Base-by-base conservation (phyloP, 2,329 filamentous ascomycete genomes). In the Thielaviopsis populi region DNA sequence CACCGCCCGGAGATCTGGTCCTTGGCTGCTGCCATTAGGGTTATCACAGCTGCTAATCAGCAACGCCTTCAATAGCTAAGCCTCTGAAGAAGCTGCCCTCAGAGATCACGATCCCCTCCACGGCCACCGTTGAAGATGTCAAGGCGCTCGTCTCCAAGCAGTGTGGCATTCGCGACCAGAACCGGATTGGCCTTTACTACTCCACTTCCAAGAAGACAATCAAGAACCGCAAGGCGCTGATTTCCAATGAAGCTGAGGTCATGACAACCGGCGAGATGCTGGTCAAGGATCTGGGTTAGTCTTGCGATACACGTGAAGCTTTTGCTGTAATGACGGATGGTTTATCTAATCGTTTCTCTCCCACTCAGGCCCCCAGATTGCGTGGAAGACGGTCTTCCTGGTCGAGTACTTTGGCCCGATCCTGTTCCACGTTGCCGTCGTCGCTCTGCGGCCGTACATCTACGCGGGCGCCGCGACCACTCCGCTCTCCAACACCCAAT, bases 401-500 rank as follows among this genome's bases (percentile, higher is more conserved):
- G 85, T 96, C 77, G 94, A 99, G 76, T 99, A 99, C 75, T 76
- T 94, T 68, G 94, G 94, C 3, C 94, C 94, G 5, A 82, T 97
- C 70, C 76, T 96, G 70, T 88, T 97, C 76, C 91, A 96, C 77
- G 82, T 83, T 54, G 78, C 89, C 69, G 79, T 86, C 73, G 77
- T 91, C 73, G 85, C 81, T 69, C 78, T 88, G 63, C 88, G 91
- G 59, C 84, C 87, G 27, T 84, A 87, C 73, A 78, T 78, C 66
- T 76, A 80, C 72, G 74, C 76, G 66, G 72, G 72, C 68, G 71
- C 77, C 69, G 72, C 74, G 70, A 70, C 77, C 70, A 71, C 77
- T 72, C 71, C 79, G 70, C 70, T 94, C 80, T 77, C 81, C 72
- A 72, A 76, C 78, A 79, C 82, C 1, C 94, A 99, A 75, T 83